Percentiles rank a stretch among this genome's conserved stretches.
Conservation (phyloP, 306 rosid genomes). For the Inga laurina region DNA sequence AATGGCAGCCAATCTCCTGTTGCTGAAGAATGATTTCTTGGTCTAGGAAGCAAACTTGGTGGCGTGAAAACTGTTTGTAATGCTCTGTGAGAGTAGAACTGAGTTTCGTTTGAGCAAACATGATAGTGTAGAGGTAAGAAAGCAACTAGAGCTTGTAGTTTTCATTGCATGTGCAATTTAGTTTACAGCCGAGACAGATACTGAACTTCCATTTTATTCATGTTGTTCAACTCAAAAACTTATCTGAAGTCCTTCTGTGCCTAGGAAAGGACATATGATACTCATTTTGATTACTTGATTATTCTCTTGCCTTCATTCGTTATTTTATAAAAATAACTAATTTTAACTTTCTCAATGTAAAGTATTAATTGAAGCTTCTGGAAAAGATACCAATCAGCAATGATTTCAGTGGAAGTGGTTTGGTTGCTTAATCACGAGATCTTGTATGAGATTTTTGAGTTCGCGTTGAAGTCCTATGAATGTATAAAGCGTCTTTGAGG, state of each 20-base stretch:
- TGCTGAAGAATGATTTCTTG: constrained; percentile 67
- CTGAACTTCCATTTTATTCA: background rate
- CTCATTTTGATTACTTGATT: too few relatives aligned
- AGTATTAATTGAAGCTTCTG: background rate
- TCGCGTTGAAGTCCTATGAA: too few relatives aligned
- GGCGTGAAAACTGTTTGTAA: constrained; percentile 29
- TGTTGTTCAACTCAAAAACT: background rate
- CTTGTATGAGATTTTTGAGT: too few relatives aligned
- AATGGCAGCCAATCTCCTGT: constrained; percentile 76
- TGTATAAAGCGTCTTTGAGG: too few relatives aligned
- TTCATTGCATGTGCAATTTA: background rate
- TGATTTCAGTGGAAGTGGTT: too few relatives aligned
- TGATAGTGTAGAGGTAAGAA: constrained; percentile 28
- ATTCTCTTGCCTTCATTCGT: too few relatives aligned
- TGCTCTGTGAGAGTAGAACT: constrained; percentile 25
- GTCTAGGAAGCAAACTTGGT: constrained; percentile 13
- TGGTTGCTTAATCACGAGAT: too few relatives aligned
- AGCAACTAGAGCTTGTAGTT: constrained; percentile 26
- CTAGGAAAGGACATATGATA: background rate
- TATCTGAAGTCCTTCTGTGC: background rate
- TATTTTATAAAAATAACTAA: too few relatives aligned
- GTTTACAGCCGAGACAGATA: background rate
- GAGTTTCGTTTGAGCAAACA: constrained; percentile 25
- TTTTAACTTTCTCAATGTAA: too few relatives aligned
- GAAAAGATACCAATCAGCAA: too few relatives aligned